A percentile compares a stretch with the other conserved stretches of the same genome.
Evolutionary conservation across 495 filamentous ascomycete species (phyloP).

Genomic region (Hypoxylon perforatum): DNA sequence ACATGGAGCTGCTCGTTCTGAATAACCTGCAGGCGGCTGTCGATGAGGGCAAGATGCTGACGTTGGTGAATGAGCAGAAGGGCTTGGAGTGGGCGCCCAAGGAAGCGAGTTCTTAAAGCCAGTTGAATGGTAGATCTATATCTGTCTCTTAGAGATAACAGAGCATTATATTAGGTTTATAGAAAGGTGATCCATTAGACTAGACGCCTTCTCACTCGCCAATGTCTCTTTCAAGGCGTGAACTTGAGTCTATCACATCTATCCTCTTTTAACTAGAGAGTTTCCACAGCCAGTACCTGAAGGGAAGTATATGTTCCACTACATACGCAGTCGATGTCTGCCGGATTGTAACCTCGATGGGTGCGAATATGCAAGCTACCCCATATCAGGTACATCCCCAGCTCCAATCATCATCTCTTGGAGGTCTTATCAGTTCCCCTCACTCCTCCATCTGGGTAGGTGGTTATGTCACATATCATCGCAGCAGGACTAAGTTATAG

Average conservation of each 20-base stretch:
- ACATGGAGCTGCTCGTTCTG: constrained; percentile 82
- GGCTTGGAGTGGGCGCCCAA: constrained; percentile 41
- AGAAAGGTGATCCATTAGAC: neutral
- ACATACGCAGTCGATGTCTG: no score
- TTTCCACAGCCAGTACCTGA: no score
- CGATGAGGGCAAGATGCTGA: constrained; percentile 71
- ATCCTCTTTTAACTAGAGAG: no score
- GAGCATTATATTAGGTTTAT: neutral
- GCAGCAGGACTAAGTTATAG: neutral
- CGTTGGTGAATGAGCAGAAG: constrained; percentile 76
- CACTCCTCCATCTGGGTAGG: neutral
- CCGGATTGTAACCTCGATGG: no score
- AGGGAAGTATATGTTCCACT: no score
- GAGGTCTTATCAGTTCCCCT: constrained; percentile 35
- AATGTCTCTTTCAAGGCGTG: no score
- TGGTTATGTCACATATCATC: no score
- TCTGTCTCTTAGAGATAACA: neutral
- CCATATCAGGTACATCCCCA: neutral
- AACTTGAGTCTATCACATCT: no score
- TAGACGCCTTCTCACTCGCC: no score
- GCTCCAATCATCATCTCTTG: constrained; percentile 10
- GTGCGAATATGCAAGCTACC: neutral
- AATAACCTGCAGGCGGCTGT: constrained; percentile 74
- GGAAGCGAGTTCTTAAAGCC: constrained; percentile 2
- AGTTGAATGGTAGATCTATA: neutral